A percentile compares a stretch with the other conserved stretches of the same genome.
Evolutionary conservation across 139 green algal species (phyloP).

Genomic region (Closterium sp.): DNA sequence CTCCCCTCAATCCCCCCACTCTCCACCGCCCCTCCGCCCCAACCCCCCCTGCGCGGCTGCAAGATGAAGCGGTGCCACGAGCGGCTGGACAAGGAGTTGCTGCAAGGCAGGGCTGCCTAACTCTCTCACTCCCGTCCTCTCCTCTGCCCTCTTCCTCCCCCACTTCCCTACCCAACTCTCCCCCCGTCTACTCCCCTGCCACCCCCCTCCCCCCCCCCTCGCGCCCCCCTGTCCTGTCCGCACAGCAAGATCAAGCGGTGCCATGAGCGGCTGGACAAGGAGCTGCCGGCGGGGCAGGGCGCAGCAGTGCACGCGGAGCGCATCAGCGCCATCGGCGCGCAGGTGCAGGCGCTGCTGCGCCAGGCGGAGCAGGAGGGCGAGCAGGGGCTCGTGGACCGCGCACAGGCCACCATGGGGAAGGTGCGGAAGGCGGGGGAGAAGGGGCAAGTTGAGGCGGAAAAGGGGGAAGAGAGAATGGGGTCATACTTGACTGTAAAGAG

Average conservation of each 20-base stretch:
- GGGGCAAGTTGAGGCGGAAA: no score
- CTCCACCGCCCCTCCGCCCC: no score
- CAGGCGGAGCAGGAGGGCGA: constrained; percentile 39
- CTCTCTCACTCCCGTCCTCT: no score
- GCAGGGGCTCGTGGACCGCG: constrained; percentile 30
- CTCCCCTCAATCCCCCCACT: no score
- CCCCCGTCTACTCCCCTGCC: no score
- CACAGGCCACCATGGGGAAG: constrained; percentile 18
- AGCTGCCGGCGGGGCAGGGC: neutral
- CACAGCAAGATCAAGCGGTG: constrained; percentile 33
- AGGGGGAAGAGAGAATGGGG: no score
- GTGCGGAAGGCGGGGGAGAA: no score
- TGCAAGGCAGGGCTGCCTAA: neutral
- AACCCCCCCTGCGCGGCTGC: neutral
- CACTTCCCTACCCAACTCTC: no score
- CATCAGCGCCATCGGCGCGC: constrained; percentile 13
- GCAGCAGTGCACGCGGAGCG: constrained; percentile 12
- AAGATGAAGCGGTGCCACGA: constrained; percentile 39
- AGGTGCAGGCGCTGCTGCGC: constrained; percentile 31
- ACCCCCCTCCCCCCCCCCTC: no score
- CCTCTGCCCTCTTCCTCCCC: no score
- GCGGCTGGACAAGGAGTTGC: constrained; percentile 35
- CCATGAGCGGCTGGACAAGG: constrained; percentile 37
- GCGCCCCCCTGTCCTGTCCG: no score
- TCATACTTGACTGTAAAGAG: no score